Conservation (phyloP, 139 green algal genomes). For the Spirogloea muscicola region DNA sequence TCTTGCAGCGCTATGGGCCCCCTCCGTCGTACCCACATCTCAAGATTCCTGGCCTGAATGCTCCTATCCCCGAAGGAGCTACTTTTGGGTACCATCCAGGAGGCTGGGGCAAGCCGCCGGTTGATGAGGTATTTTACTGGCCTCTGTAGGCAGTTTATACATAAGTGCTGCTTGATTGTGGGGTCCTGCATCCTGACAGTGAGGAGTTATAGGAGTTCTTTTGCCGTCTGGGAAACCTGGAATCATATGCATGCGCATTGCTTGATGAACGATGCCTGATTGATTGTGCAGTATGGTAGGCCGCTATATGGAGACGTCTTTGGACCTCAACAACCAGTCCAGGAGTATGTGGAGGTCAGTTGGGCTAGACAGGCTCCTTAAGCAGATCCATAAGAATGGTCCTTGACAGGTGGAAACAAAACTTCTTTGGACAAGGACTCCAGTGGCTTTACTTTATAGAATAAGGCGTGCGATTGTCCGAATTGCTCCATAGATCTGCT, state of each 20-base stretch:
- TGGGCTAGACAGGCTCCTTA: conserved; percentile 40
- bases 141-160: no score
- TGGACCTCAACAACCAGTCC: conserved; percentile 37
- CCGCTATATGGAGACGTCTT: conserved; percentile 98
- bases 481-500: not conserved
- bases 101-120: conserved; percentile 96
- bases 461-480: not conserved
- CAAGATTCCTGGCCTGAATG: conserved; percentile 84
- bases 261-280: no score
- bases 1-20: conserved; percentile 83
- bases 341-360: conserved; percentile 32
- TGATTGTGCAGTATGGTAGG: conserved; percentile 62
- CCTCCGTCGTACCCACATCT: conserved; percentile 87
- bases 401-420: not conserved
- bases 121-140: conserved; percentile 64
- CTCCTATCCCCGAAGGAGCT: conserved; percentile 79
- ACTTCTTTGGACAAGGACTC: not conserved
- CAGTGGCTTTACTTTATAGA: conserved; percentile 4
- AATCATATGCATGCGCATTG: not conserved
- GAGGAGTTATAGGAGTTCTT: no score
- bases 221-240: not conserved
- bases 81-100: conserved; percentile 82
- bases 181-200: no score
- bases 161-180: no score
- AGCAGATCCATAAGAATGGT: not conserved